A percentile compares a stretch with the other conserved stretches of the same genome.
phyloP scores from a whole-genome alignment of 2,329 filamentous ascomycete species.

The Bipolaris oryzae region DNA sequence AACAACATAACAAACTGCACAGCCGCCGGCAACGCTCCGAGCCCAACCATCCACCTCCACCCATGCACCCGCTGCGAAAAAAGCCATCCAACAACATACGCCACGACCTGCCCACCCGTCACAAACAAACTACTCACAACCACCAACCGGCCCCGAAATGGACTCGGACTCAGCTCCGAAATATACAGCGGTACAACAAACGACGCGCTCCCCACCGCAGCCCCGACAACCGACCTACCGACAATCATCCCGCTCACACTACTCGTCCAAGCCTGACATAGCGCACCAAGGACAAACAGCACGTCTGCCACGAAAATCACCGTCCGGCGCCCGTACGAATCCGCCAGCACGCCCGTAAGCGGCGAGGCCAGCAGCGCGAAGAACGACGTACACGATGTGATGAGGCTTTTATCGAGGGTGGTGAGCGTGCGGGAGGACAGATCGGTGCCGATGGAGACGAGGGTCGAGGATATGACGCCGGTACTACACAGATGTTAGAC shows the following conservation, averaged over 20 bases:
- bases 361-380: slow-evolving; percentile 64
- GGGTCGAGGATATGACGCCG: slow-evolving; percentile 65
- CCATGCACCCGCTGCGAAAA: slow-evolving; percentile 64
- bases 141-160: slow-evolving; percentile 77
- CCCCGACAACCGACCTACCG: slow-evolving; percentile 72
- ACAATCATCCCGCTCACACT: slow-evolving; percentile 69
- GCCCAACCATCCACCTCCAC: slow-evolving; percentile 91
- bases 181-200: slow-evolving; percentile 82
- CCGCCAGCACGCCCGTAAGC: slow-evolving; percentile 64
- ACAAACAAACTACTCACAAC: slow-evolving; percentile 84
- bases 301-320: slow-evolving; percentile 69
- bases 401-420: slow-evolving; percentile 63
- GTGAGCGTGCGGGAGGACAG: slow-evolving; percentile 57
- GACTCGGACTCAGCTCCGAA: slow-evolving; percentile 79
- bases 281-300: slow-evolving; percentile 71
- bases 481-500: slow-evolving; percentile 49
- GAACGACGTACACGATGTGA: slow-evolving; percentile 64
- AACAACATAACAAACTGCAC: slow-evolving; percentile 72
- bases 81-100: slow-evolving; percentile 82
- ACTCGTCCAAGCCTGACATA: slow-evolving; percentile 65
- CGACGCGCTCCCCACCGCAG: slow-evolving; percentile 75
- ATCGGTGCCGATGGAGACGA: slow-evolving; percentile 61
- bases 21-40: slow-evolving; percentile 78
- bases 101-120: slow-evolving; percentile 85
- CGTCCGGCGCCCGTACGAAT: slow-evolving; percentile 80